Percentiles rank a stretch among this genome's conserved stretches.
phyloP scores from a whole-genome alignment of 345 rosid species.

The Carallia brachiata region DNA sequence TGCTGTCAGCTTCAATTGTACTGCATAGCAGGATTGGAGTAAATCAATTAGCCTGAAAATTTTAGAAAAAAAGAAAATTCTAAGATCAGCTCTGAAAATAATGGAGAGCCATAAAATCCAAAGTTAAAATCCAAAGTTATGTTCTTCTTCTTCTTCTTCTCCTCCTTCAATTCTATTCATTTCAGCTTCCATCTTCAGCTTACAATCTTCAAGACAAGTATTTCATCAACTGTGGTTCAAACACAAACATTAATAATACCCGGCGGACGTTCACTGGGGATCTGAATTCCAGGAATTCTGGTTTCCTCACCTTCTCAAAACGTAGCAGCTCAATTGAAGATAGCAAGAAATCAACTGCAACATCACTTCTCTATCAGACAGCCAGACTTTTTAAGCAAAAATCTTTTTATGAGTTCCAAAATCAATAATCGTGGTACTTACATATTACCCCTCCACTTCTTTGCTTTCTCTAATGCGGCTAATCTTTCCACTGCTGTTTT shows the following conservation, averaged over 20 bases:
- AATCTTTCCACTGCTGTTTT: slow-evolving; percentile 14
- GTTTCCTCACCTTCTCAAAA: slow-evolving; percentile 20
- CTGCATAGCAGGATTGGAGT: no score
- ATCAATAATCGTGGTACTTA: slow-evolving; percentile 10
- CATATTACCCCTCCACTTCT: slow-evolving; percentile 23
- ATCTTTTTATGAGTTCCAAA: slow-evolving; percentile 10
- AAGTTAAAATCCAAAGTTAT: not conserved
- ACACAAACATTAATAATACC: not conserved
- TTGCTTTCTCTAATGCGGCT: slow-evolving; percentile 3
- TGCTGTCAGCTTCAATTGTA: no score
- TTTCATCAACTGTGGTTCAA: slow-evolving; percentile 59
- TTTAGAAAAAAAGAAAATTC: no score
- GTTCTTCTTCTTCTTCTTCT: slow-evolving; percentile 31
- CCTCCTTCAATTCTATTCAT: slow-evolving; percentile 1
- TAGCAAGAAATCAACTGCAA: not conserved
- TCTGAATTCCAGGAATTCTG: slow-evolving; percentile 3
- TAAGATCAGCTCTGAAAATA: slow-evolving; percentile 9
- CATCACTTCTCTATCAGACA: slow-evolving; percentile 19
- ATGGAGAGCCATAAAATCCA: not conserved
- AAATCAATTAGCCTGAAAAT: no score
- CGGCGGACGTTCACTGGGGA: slow-evolving; percentile 37
- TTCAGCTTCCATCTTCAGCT: slow-evolving; percentile 12
- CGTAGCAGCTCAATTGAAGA: slow-evolving; percentile 15
- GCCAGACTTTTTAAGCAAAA: slow-evolving; percentile 16
- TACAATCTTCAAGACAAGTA: slow-evolving; percentile 36